phyloP scores from a whole-genome alignment of 768 basidiomycete genomes.

The Boletus rex-veris region DNA sequence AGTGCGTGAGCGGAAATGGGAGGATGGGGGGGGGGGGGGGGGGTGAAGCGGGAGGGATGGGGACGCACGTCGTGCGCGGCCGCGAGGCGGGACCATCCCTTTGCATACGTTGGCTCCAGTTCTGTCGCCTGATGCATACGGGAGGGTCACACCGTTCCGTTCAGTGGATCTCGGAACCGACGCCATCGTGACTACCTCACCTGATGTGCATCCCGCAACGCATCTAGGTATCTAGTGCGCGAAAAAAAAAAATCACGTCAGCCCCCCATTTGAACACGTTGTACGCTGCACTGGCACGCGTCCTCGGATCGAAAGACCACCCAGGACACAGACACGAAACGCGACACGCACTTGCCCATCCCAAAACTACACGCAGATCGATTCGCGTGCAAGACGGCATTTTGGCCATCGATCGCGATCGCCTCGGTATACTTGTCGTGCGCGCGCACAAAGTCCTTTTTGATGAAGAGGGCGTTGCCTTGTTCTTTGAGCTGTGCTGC shows the following conservation, averaged over 20 bases:
- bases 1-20: background rate
- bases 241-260: background rate
- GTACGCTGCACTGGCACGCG: no score
- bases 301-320: no score
- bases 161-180: background rate
- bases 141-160: background rate
- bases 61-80: background rate
- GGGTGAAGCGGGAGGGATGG: background rate
- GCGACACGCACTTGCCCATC: background rate
- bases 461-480: background rate
- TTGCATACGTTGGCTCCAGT: background rate
- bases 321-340: background rate
- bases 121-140: background rate
- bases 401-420: conserved; percentile 1
- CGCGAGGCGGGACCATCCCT: conserved; percentile 1
- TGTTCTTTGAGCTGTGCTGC: conserved; percentile 1
- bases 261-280: no score
- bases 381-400: background rate
- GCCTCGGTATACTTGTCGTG: conserved; percentile 3
- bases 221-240: background rate
- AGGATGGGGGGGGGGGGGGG: no score
- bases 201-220: background rate
- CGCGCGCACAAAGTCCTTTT: background rate
- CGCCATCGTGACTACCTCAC: background rate
- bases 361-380: background rate